phyloP scores from a whole-genome alignment of 2,329 filamentous ascomycete genomes.

The Aspergillus alliaceus region DNA sequence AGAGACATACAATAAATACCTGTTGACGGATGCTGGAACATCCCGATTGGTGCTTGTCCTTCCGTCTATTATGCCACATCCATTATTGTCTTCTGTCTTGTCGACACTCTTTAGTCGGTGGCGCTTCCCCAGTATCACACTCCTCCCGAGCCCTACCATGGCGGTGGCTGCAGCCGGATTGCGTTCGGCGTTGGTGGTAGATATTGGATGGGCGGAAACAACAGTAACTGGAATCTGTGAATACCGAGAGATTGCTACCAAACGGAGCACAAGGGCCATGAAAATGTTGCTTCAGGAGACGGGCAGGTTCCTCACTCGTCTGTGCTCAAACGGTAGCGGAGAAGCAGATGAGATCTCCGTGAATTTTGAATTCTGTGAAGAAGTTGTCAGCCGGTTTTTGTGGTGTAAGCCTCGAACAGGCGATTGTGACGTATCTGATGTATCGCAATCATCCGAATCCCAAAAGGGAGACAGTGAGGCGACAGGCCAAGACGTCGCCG shows the following conservation, averaged over 20 bases:
- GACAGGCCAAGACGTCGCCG: neutral
- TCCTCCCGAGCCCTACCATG: constrained; percentile 76
- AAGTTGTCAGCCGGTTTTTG: constrained; percentile 70
- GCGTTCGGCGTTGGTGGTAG: constrained; percentile 80
- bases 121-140: constrained; percentile 74
- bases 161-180: constrained; percentile 75
- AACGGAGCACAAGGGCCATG: constrained; percentile 71
- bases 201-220: constrained; percentile 92
- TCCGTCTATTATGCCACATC: constrained; percentile 74
- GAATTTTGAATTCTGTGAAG: constrained; percentile 78
- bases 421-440: neutral
- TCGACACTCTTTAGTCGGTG: constrained; percentile 79
- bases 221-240: constrained; percentile 85
- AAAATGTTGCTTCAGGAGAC: constrained; percentile 70
- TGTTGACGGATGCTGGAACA: constrained; percentile 61
- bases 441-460: neutral
- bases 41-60: constrained; percentile 73
- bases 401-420: constrained; percentile 63
- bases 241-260: constrained; percentile 75
- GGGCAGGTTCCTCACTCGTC: constrained; percentile 45
- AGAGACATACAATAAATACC: constrained; percentile 77
- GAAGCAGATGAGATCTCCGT: constrained; percentile 46
- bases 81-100: constrained; percentile 72
- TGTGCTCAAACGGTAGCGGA: constrained; percentile 21
- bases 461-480: neutral